Conservation (phyloP, 1,284 basidiomycete genomes). For the Apiotrichum laibachii region DNA sequence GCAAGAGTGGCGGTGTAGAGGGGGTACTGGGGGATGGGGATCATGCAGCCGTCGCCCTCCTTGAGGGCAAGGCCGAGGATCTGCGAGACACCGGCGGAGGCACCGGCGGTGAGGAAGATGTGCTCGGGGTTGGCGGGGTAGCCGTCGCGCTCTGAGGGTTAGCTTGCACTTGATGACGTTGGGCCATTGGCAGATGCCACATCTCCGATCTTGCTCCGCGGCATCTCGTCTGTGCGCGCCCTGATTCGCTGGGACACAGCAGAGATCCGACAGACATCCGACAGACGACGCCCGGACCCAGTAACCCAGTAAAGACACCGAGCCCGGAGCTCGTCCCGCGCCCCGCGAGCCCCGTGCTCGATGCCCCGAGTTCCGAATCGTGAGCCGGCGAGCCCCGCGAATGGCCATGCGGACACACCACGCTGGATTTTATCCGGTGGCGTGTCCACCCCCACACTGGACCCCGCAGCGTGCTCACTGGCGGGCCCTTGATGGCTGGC, state of each 20-base stretch:
- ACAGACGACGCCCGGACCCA: no score
- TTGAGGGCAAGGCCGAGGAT: conserved; percentile 59
- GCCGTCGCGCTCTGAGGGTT: conserved; percentile 73
- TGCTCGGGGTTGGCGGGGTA: conserved; percentile 76
- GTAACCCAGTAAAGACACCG: no score
- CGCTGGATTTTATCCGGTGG: not conserved
- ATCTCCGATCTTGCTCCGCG: no score
- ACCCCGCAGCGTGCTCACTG: not conserved
- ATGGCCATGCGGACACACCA: not conserved
- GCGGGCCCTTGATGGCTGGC: no score
- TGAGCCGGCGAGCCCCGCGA: no score
- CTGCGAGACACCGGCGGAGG: conserved; percentile 85
- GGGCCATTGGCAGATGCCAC: not conserved
- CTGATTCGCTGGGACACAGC: no score
- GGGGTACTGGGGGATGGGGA: conserved; percentile 98
- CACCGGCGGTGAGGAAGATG: conserved; percentile 93
- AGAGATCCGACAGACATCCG: no score
- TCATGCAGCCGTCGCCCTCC: conserved; percentile 55
- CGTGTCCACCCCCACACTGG: not conserved
- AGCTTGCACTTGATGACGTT: not conserved
- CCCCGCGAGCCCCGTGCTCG: no score
- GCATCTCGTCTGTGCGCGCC: no score
- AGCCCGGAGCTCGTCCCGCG: no score
- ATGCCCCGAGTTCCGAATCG: no score
- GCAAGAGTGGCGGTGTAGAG: conserved; percentile 94